These are phyloP conservation scores for Hortaea werneckii DNA, from an alignment of 2,329 filamentous ascomycete species.

Conservation along the genomic window DNA sequence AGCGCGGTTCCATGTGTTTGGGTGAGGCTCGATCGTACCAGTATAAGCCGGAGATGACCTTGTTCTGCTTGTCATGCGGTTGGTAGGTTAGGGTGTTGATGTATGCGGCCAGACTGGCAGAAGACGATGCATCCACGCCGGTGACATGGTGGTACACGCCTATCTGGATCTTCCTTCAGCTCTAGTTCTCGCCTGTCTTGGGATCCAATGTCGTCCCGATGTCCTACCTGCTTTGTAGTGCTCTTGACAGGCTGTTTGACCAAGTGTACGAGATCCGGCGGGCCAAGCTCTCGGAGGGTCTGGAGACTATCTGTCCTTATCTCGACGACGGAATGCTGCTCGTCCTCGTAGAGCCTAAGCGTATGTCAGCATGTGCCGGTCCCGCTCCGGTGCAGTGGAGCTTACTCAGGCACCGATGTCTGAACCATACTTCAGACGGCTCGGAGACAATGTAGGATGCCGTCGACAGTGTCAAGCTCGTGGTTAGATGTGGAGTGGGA, in stretches of 20 bases:
- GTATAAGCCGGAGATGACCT: conserved; percentile 89
- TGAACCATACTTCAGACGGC: conserved; percentile 12
- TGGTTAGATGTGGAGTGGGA: too few species aligned
- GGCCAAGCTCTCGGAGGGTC: conserved; percentile 81
- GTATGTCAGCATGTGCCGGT: background rate
- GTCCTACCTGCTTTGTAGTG: conserved; percentile 44
- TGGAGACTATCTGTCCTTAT: conserved; percentile 82
- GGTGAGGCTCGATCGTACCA: conserved; percentile 51
- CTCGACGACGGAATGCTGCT: conserved; percentile 83
- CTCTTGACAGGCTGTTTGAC: conserved; percentile 61
- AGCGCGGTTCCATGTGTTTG: too few species aligned
- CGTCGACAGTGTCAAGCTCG: too few species aligned
- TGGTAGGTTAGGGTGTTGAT: conserved; percentile 96
- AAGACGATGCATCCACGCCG: conserved; percentile 92
- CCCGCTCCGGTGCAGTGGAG: background rate
- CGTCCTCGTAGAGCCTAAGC: conserved; percentile 79
- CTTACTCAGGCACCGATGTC: conserved; percentile 25
- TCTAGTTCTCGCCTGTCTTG: background rate
- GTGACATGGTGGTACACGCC: conserved; percentile 98
- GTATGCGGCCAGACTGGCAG: conserved; percentile 91
- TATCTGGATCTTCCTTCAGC: conserved; percentile 42
- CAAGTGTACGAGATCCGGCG: conserved; percentile 89
- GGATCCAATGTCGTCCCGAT: background rate
- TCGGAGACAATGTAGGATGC: too few species aligned
- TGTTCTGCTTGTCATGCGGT: conserved; percentile 71